Evolutionary conservation across 495 filamentous ascomycete genomes (phyloP).

Genomic region (Parachaetomium inaequale): DNA sequence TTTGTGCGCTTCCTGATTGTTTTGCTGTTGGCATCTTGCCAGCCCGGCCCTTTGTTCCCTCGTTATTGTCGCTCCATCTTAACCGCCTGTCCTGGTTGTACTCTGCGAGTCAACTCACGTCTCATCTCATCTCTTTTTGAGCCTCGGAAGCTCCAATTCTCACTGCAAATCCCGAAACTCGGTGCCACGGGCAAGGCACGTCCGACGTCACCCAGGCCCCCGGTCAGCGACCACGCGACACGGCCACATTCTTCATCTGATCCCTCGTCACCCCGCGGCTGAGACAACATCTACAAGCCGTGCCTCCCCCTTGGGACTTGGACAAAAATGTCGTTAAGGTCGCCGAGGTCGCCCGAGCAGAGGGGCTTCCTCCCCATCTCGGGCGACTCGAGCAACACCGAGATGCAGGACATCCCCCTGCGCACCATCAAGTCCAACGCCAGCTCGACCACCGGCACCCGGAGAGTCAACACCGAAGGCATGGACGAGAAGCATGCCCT

Average conservation of each 20-base stretch:
- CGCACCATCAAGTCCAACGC: constrained; percentile 47
- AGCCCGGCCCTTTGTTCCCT: not conserved
- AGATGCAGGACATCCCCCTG: constrained; percentile 51
- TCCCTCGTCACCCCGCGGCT: not conserved
- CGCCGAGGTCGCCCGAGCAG: constrained; percentile 27
- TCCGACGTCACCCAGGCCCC: not conserved
- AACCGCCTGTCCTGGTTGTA: not conserved
- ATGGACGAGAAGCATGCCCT: constrained; percentile 42
- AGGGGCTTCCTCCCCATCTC: constrained; percentile 34
- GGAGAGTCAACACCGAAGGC: constrained; percentile 37
- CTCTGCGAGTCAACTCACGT: constrained; percentile 7
- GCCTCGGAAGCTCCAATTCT: not conserved
- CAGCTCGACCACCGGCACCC: constrained; percentile 48
- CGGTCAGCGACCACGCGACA: not conserved
- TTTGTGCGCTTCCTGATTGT: not conserved
- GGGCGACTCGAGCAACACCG: constrained; percentile 25
- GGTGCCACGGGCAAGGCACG: not conserved
- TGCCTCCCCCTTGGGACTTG: not conserved
- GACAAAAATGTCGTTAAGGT: constrained; percentile 30
- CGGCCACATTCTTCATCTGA: not conserved
- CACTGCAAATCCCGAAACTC: not conserved
- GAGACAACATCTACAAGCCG: not conserved
- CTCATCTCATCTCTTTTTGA: not conserved
- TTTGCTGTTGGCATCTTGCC: not conserved
- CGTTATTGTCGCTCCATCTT: not conserved